A percentile compares a stretch with the other conserved stretches of the same genome.
These are phyloP conservation scores for Geotrichum candidum DNA, from an alignment of 1,139 yeast genomes.

Conservation along the genomic window DNA sequence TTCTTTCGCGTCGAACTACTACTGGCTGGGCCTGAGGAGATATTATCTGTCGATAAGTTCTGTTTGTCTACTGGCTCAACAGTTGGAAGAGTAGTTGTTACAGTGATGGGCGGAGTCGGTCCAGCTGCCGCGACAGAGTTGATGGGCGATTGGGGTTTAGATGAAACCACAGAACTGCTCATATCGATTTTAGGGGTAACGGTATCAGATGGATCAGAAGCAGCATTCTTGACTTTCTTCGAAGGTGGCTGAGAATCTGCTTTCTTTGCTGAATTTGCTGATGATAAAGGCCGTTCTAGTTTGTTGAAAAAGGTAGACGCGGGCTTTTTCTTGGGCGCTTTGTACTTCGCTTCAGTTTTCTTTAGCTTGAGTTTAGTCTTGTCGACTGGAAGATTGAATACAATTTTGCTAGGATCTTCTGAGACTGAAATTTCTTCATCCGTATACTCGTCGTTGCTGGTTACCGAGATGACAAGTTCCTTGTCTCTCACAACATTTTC, in stretches of 20 bases:
- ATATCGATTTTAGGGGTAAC: not conserved
- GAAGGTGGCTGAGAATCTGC: not conserved
- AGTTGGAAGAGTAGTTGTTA: not conserved
- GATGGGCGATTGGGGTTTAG: not conserved
- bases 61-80: not conserved
- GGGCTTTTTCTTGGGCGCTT: not conserved
- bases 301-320: not conserved
- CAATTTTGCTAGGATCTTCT: not conserved
- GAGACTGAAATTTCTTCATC: not conserved
- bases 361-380: not conserved
- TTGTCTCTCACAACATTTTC: not conserved
- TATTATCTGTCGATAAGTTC: not conserved
- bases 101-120: not conserved
- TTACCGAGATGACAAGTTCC: not conserved
- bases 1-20: not conserved
- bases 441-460: not conserved
- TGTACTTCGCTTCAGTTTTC: not conserved
- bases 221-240: not conserved
- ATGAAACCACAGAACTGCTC: not conserved
- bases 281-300: not conserved
- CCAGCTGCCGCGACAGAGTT: not conserved
- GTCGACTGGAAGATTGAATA: not conserved
- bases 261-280: not conserved
- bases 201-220: not conserved
- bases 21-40: not conserved